Evolutionary conservation across 1,284 basidiomycete species (phyloP).

Genomic region (Neolentinus lepideus): DNA sequence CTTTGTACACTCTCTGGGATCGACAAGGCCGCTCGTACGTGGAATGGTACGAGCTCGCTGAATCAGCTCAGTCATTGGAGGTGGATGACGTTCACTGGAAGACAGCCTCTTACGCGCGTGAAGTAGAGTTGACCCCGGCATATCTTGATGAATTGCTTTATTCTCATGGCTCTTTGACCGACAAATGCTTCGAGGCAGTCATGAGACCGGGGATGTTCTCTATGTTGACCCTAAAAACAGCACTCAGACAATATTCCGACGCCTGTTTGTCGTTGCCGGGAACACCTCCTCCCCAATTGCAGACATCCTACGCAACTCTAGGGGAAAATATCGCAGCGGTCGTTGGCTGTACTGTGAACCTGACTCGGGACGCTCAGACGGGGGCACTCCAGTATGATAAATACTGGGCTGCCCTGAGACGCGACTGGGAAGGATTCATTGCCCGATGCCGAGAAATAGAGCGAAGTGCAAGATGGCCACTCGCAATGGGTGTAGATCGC

Average conservation of each 20-base stretch:
- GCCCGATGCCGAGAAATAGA: constrained; percentile 84
- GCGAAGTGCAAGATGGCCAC: constrained; percentile 77
- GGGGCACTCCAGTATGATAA: constrained; percentile 73
- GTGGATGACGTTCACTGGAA: constrained; percentile 33
- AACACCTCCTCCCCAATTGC: constrained; percentile 45
- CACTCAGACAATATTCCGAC: constrained; percentile 76
- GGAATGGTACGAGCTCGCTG: constrained; percentile 42
- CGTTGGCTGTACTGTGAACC: constrained; percentile 79
- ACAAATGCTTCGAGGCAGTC: constrained; percentile 76
- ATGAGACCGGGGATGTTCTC: constrained; percentile 88
- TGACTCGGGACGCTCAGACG: constrained; percentile 69
- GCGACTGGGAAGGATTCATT: constrained; percentile 92
- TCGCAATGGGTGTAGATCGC: constrained; percentile 53
- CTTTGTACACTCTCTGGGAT: constrained; percentile 69
- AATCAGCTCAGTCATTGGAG: constrained; percentile 15
- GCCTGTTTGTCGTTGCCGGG: constrained; percentile 63
- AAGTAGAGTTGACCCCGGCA: constrained; percentile 76
- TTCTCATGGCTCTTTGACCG: constrained; percentile 63
- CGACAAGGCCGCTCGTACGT: constrained; percentile 68
- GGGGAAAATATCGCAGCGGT: constrained; percentile 73
- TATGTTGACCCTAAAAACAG: constrained; percentile 67
- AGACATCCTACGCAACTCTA: constrained; percentile 56
- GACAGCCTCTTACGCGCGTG: constrained; percentile 46
- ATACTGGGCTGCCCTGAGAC: constrained; percentile 78
- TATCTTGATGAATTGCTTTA: constrained; percentile 81